These are phyloP conservation scores for Nadsonia starkeyi-henricii DNA, from an alignment of 1,139 yeast species.

Conservation along the genomic window DNA sequence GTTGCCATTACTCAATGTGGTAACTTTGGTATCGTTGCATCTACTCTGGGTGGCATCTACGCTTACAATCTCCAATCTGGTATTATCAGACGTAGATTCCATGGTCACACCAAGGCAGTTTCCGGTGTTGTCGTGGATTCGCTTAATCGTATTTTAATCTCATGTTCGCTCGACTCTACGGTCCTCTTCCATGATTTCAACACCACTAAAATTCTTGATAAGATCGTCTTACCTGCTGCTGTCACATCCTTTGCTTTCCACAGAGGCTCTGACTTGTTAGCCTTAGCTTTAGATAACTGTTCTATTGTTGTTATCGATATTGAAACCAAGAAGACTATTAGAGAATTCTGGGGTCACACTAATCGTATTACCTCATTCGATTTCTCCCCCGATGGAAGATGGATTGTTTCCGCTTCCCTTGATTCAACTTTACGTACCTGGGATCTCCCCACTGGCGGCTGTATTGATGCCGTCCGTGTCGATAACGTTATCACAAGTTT, in stretches of 20 bases:
- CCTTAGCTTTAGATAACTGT: conserved; percentile 76
- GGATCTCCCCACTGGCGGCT: conserved; percentile 96
- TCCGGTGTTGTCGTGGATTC: conserved; percentile 87
- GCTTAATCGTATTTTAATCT: conserved; percentile 75
- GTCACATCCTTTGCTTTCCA: conserved; percentile 68
- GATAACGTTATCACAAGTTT: conserved; percentile 69
- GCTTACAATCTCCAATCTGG: conserved; percentile 91
- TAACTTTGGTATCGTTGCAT: conserved; percentile 88
- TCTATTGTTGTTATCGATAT: conserved; percentile 75
- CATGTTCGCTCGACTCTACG: conserved; percentile 79
- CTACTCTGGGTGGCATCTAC: conserved; percentile 76
- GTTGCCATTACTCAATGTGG: conserved; percentile 87
- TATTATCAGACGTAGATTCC: conserved; percentile 43
- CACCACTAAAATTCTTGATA: conserved; percentile 54
- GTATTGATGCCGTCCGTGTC: conserved; percentile 81
- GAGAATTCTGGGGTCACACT: conserved; percentile 82
- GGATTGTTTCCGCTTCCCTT: conserved; percentile 75
- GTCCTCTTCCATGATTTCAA: conserved; percentile 82
- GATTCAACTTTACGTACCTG: conserved; percentile 90
- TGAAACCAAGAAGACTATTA: conserved; percentile 65
- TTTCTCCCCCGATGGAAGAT: conserved; percentile 90
- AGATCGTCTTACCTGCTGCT: conserved; percentile 58
- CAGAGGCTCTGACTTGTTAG: conserved; percentile 69
- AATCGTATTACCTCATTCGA: conserved; percentile 82
- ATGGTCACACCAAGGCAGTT: conserved; percentile 56